phyloP scores from a whole-genome alignment of 495 filamentous ascomycete species.

The Lasiosphaeria ovina region DNA sequence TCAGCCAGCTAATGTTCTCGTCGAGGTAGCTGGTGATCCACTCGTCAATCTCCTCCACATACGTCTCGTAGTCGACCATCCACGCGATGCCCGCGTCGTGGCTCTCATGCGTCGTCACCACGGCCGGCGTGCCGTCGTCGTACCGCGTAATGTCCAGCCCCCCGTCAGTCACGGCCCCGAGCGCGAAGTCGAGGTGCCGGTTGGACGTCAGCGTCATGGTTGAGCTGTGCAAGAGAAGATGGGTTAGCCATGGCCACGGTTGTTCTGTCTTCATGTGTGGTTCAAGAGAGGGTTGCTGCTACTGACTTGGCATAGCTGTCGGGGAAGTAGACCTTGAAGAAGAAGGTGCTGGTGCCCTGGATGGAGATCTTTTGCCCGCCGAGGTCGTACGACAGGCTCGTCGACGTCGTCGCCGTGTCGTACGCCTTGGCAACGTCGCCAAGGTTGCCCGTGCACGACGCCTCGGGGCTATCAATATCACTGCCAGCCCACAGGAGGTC shows the following conservation, averaged over 20 bases:
- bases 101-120: not conserved
- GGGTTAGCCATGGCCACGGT: too few species aligned
- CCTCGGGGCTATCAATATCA: too few species aligned
- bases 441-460: too few species aligned
- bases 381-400: not conserved
- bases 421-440: too few species aligned
- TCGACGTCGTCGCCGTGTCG: not conserved
- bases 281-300: too few species aligned
- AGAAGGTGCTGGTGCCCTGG: not conserved
- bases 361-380: conserved; percentile 1
- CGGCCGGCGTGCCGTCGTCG: not conserved
- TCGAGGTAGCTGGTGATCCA: not conserved
- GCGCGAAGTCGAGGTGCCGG: not conserved
- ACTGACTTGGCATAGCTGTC: too few species aligned
- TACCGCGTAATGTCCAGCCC: not conserved
- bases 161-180: not conserved
- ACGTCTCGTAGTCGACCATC: not conserved
- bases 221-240: too few species aligned
- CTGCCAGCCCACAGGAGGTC: too few species aligned
- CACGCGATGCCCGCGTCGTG: not conserved
- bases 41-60: too few species aligned
- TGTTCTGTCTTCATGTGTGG: too few species aligned
- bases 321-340: not conserved
- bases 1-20: not conserved
- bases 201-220: not conserved